phyloP scores from a whole-genome alignment of 2,329 filamentous ascomycete species.

The Cyphellophora attinorum region DNA sequence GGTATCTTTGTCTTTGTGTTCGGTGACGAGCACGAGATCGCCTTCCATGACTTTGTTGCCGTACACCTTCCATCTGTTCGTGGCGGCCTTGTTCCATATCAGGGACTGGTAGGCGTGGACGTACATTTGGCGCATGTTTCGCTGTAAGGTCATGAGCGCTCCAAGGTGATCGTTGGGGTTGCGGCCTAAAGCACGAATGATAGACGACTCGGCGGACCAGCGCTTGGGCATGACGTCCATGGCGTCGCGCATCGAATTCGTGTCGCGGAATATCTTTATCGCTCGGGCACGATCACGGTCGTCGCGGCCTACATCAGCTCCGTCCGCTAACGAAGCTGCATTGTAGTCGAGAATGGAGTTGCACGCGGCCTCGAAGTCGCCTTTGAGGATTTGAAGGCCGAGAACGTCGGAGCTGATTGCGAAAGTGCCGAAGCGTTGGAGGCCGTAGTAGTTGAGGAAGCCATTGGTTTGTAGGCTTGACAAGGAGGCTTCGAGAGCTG shows the following conservation, averaged over 20 bases:
- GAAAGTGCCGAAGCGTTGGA: conserved; percentile 94
- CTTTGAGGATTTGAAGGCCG: conserved; percentile 73
- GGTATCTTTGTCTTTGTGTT: conserved; percentile 40
- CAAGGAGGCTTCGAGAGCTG: conserved; percentile 50
- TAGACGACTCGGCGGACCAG: conserved; percentile 67
- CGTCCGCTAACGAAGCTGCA: conserved; percentile 49
- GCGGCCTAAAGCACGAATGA: conserved; percentile 64
- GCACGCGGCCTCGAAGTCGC: conserved; percentile 71
- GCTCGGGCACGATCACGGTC: conserved; percentile 71
- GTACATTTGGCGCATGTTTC: conserved; percentile 84
- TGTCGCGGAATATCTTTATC: conserved; percentile 62
- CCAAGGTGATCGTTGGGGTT: conserved; percentile 64
- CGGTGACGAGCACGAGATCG: conserved; percentile 65
- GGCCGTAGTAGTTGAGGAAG: conserved; percentile 95
- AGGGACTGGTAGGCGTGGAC: conserved; percentile 93
- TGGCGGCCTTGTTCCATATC: conserved; percentile 83
- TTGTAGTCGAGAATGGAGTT: conserved; percentile 68
- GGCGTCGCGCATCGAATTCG: conserved; percentile 49
- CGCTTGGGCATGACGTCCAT: conserved; percentile 63
- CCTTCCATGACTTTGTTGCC: conserved; percentile 69
- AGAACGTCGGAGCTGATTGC: conserved; percentile 74
- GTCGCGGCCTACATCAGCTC: conserved; percentile 38
- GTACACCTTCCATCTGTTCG: conserved; percentile 67
- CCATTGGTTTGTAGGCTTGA: conserved; percentile 61
- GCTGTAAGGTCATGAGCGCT: conserved; percentile 68